These are phyloP conservation scores for Stephanodiscus triporus DNA, from an alignment of 108 stramenopile genomes.

Conservation along the genomic window DNA sequence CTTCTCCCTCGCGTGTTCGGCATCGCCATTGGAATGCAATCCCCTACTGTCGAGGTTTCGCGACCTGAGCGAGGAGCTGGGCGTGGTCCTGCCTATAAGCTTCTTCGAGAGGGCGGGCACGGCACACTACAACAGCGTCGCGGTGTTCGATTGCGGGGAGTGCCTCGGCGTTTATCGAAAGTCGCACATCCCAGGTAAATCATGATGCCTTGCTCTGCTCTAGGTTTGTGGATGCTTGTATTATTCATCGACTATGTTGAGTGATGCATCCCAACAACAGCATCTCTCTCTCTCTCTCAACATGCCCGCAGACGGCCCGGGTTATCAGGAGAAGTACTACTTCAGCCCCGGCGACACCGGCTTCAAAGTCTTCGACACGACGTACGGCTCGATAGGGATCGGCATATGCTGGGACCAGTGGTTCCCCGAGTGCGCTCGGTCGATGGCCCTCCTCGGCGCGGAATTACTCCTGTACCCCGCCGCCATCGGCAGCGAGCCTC, in stretches of 20 bases:
- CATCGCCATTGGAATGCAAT: slow-evolving; percentile 15
- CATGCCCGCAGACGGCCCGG: slow-evolving; percentile 68
- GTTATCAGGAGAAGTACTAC: slow-evolving; percentile 89
- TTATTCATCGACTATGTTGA: no score
- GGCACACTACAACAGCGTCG: slow-evolving; percentile 57
- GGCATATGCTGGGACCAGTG: slow-evolving; percentile 92
- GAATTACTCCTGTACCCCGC: slow-evolving; percentile 78
- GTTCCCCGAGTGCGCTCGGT: slow-evolving; percentile 81
- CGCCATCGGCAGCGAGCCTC: slow-evolving; percentile 72
- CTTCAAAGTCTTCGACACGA: slow-evolving; percentile 66
- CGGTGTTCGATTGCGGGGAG: slow-evolving; percentile 70
- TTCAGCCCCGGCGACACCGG: slow-evolving; percentile 85
- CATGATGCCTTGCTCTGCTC: no score
- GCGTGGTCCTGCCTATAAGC: slow-evolving; percentile 64
- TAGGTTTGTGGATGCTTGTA: no score
- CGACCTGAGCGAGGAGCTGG: slow-evolving; percentile 36
- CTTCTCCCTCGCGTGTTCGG: slow-evolving; percentile 36
- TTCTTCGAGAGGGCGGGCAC: slow-evolving; percentile 55
- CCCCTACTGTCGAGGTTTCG: slow-evolving; percentile 41
- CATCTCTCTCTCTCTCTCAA: no score
- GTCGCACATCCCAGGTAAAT: slow-evolving; percentile 62
- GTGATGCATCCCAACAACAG: no score
- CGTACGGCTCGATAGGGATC: slow-evolving; percentile 64
- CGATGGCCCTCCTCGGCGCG: slow-evolving; percentile 74
- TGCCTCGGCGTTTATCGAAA: slow-evolving; percentile 68